A percentile compares a stretch with the other conserved stretches of the same genome.
phyloP scores from a whole-genome alignment of 192 early-diverging fungal genomes.

The Gorgonomyces haynaldii region DNA sequence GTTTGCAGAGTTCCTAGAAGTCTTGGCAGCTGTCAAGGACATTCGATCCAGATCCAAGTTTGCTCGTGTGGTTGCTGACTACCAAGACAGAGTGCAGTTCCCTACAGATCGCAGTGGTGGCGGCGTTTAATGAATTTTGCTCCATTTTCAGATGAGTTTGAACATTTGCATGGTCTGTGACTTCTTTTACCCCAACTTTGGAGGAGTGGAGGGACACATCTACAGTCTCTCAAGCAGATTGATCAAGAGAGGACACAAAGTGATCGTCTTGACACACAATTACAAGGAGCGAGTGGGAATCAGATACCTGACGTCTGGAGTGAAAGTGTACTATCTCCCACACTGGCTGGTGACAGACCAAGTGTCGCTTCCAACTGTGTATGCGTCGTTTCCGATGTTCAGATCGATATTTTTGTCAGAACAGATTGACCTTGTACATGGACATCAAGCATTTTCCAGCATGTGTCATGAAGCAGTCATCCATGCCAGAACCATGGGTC shows the following conservation, averaged over 20 bases:
- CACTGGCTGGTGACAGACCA: constrained; percentile 71
- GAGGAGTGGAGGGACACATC: constrained; percentile 90
- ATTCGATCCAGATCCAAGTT: constrained; percentile 35
- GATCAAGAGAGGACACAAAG: constrained; percentile 86
- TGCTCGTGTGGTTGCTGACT: constrained; percentile 20
- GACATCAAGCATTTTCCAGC: constrained; percentile 88
- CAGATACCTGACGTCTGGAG: constrained; percentile 79
- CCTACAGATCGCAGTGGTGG: constrained; percentile 1
- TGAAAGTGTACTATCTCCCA: constrained; percentile 94
- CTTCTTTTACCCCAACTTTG: constrained; percentile 95
- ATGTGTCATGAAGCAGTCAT: constrained; percentile 93
- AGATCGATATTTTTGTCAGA: constrained; percentile 86
- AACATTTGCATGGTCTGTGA: constrained; percentile 76
- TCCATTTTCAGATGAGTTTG: neutral
- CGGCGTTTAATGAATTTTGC: constrained; percentile 1
- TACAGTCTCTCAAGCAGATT: constrained; percentile 84
- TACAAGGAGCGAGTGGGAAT: constrained; percentile 67
- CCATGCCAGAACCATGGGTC: constrained; percentile 89
- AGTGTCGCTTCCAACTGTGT: constrained; percentile 81
- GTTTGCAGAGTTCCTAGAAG: constrained; percentile 61
- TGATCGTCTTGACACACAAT: constrained; percentile 86
- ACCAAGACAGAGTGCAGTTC: constrained; percentile 14
- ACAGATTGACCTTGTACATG: constrained; percentile 88
- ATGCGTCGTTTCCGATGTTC: constrained; percentile 76
- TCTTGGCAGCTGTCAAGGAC: constrained; percentile 52